Base-by-base conservation (phyloP, 139 green algal species). In the Chlamydomonas applanata region DNA sequence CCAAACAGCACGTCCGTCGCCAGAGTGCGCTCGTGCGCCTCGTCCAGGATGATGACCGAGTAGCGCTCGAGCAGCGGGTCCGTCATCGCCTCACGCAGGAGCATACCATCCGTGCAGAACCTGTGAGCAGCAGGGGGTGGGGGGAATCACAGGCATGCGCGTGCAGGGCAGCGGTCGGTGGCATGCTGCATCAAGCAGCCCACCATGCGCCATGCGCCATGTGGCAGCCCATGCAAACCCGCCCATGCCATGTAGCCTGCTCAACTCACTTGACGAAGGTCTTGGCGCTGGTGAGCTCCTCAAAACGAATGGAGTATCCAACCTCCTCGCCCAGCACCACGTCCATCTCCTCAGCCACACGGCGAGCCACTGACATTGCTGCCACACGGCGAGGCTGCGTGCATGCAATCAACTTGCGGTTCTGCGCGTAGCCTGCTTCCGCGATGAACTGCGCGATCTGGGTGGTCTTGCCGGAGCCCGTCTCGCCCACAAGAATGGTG, bases 1-100 rank as follows among this genome's bases (percentile, higher is more conserved):
- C 95, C 96, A 84, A 99, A 99, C 46, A 99, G 89, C 27, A 99
- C 94, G 69, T 99, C 96, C 0, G 95, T 99, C 65, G 97, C 89
- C 63, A 99, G 93, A 44, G 94, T 98, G 73, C 96, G 89, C 88
- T 99, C 96, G 82, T 99, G 96, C n/a, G 96, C 96, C 82, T 99
- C 96, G 78, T 99, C 96, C 45, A 99, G 83, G 34, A 99, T 97
- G 78, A 99, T 97, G 27, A 98, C 94, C 29, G 70, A 90, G 75
- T 92, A 92, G 44, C 82, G 81, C 71, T 87, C 77, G 52, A 99
- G 83, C 27, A 90, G 77, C 61, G 96, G 93, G 74, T 97, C 95
- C 29, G 93, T 87, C 86, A 99, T 92, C 33, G 92, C 89, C 83
- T 99, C 95, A 2, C 96, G 89, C 84, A 99, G 86, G 44, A 99